These are phyloP conservation scores for Entomortierella chlamydospora DNA, from an alignment of 192 early-diverging fungal genomes.

Conservation along the genomic window DNA sequence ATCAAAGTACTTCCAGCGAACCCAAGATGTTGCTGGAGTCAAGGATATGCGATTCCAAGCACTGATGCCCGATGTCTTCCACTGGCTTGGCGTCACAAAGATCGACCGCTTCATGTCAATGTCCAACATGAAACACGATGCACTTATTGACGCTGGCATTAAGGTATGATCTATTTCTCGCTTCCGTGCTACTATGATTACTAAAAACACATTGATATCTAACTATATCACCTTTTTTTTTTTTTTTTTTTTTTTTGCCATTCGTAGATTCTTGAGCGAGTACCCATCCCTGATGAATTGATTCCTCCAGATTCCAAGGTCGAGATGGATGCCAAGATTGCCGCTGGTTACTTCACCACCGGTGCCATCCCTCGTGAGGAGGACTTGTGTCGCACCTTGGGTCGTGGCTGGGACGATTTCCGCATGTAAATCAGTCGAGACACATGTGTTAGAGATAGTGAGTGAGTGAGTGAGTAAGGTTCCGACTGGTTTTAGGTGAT, in stretches of 20 bases:
- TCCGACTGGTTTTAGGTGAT: too few relatives aligned
- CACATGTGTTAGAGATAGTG: too few relatives aligned
- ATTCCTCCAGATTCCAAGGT: conserved; percentile 93
- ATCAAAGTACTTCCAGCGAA: conserved; percentile 88
- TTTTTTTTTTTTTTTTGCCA: conserved; percentile 4
- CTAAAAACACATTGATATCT: too few relatives aligned
- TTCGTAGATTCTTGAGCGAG: conserved; percentile 83
- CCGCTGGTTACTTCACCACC: conserved; percentile 91
- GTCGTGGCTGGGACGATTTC: conserved; percentile 86
- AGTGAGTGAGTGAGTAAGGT: too few relatives aligned
- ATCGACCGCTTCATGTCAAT: conserved; percentile 91
- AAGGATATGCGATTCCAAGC: conserved; percentile 96
- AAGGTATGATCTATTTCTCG: conserved; percentile 9
- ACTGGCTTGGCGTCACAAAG: conserved; percentile 94
- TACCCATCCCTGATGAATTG: conserved; percentile 88
- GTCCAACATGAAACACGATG: conserved; percentile 86
- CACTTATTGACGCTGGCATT: conserved; percentile 84
- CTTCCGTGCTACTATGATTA: too few relatives aligned
- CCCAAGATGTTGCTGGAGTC: conserved; percentile 57
- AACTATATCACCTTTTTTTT: conserved; percentile 1
- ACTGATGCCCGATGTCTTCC: conserved; percentile 95
- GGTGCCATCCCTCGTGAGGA: conserved; percentile 66
- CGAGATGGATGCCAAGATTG: conserved; percentile 97
- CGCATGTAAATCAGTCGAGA: conserved; percentile 8
- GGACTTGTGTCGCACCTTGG: conserved; percentile 76